phyloP scores from a whole-genome alignment of 78 protist species.

The Dictyostelium citrinum region DNA sequence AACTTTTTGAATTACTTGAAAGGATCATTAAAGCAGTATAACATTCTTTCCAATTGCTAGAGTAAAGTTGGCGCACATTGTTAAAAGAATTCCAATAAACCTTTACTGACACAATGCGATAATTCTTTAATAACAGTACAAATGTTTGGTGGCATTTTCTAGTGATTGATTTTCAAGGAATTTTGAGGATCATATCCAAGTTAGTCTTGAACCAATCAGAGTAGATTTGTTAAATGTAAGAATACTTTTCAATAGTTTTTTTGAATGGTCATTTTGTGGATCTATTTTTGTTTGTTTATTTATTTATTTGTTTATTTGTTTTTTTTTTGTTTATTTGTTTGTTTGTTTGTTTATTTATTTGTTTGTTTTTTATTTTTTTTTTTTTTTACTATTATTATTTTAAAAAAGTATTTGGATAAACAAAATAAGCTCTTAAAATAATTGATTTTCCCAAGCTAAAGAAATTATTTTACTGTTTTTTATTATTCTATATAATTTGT shows the following conservation, averaged over 20 bases:
- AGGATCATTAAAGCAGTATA: slow-evolving; percentile 19
- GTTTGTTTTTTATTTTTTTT: no score
- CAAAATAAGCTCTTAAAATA: no score
- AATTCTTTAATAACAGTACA: slow-evolving; percentile 80
- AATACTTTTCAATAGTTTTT: slow-evolving; percentile 39
- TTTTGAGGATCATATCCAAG: neutral
- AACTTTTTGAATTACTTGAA: slow-evolving; percentile 55
- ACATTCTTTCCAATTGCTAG: slow-evolving; percentile 49
- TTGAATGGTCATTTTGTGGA: slow-evolving; percentile 28
- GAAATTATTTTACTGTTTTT: no score
- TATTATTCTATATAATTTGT: no score
- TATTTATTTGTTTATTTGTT: no score
- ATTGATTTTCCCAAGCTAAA: no score
- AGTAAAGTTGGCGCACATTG: neutral
- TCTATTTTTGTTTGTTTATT: no score
- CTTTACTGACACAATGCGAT: slow-evolving; percentile 86
- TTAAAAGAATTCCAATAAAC: slow-evolving; percentile 35
- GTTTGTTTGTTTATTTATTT: no score
- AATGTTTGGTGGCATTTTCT: slow-evolving; percentile 77
- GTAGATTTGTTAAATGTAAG: slow-evolving; percentile 34
- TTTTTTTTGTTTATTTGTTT: no score
- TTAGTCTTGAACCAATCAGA: slow-evolving; percentile 18
- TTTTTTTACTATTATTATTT: no score
- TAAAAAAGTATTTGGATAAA: no score
- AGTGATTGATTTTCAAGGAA: slow-evolving; percentile 1